Conservation (phyloP, 495 filamentous ascomycete genomes). For the Neurospora sp. region DNA sequence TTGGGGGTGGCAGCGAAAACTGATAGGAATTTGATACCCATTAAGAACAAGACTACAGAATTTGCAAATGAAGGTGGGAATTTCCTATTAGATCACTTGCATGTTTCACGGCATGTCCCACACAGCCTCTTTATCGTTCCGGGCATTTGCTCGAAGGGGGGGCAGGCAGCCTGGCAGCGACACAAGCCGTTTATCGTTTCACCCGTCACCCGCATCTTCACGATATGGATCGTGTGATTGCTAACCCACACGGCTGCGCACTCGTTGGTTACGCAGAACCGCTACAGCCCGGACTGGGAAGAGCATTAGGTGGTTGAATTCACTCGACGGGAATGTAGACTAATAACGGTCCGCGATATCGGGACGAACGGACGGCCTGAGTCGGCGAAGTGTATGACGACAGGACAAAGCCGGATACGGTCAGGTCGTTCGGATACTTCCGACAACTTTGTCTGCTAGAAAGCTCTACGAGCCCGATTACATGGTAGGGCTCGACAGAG, state of each 20-base stretch:
- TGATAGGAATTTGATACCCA: background rate
- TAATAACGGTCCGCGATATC: background rate
- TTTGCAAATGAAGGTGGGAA: background rate
- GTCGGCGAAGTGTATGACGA: background rate
- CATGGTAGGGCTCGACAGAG: background rate
- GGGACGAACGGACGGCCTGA: background rate
- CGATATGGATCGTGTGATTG: background rate
- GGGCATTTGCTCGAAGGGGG: background rate
- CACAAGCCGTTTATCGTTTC: background rate
- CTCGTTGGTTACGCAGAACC: background rate
- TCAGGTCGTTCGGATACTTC: background rate
- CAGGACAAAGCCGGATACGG: background rate
- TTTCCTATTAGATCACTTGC: background rate
- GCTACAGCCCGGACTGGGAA: background rate
- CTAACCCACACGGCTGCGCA: background rate
- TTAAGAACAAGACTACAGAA: background rate
- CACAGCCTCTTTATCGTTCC: background rate
- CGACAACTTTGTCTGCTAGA: background rate
- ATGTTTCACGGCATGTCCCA: background rate
- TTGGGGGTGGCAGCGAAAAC: background rate
- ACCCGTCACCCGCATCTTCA: background rate
- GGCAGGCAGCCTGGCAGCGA: background rate
- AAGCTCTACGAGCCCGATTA: background rate
- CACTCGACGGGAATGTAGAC: background rate
- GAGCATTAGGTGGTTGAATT: background rate